Percentiles rank a stretch among this genome's conserved stretches.
These are phyloP conservation scores for Aspergillus niger DNA, from an alignment of 2,329 filamentous ascomycete genomes.

Conservation along the genomic window DNA sequence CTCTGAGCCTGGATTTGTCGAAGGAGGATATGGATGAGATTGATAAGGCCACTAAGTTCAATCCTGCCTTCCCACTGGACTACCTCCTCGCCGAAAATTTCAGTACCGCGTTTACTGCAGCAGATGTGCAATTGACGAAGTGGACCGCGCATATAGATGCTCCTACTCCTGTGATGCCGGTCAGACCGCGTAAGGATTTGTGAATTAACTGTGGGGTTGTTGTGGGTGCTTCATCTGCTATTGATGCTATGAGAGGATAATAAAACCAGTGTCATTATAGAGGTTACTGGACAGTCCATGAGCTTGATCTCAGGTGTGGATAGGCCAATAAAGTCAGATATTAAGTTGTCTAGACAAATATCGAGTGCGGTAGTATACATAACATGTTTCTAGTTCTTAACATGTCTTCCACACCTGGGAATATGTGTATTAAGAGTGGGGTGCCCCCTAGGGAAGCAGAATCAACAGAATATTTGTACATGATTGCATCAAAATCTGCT, in stretches of 20 bases:
- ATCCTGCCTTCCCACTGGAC: slow-evolving; percentile 47
- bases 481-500: no score
- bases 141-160: slow-evolving; percentile 13
- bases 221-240: neutral
- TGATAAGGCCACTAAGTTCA: slow-evolving; percentile 56
- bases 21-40: slow-evolving; percentile 58
- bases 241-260: neutral
- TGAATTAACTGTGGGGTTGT: neutral
- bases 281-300: no score
- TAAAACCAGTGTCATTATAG: neutral
- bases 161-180: slow-evolving; percentile 1
- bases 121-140: slow-evolving; percentile 11
- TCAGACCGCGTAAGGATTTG: slow-evolving; percentile 2
- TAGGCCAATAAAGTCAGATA: no score
- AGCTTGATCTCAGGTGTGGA: no score
- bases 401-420: no score
- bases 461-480: no score
- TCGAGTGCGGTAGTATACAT: no score
- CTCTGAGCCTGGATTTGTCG: slow-evolving; percentile 53
- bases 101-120: slow-evolving; percentile 10
- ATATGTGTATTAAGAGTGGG: accelerated
- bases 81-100: slow-evolving; percentile 10
- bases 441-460: no score
- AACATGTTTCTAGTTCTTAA: no score
- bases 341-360: no score